Evolutionary conservation across 2,329 filamentous ascomycete genomes (phyloP).

Genomic region (Coniochaeta hoffmannii): DNA sequence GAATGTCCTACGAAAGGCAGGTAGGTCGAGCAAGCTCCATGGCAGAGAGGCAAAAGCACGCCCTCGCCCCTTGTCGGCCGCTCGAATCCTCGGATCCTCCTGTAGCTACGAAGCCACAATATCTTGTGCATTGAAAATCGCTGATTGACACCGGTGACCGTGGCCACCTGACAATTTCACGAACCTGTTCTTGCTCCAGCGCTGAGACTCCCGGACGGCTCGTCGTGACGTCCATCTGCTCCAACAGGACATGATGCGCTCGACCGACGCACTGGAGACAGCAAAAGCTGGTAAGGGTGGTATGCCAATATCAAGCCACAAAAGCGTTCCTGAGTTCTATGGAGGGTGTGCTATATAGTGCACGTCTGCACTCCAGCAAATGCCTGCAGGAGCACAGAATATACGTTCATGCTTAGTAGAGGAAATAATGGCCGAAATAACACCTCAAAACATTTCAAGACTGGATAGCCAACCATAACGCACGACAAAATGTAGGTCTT

Average conservation of each 20-base stretch:
- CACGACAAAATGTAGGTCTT: background rate
- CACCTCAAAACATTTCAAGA: background rate
- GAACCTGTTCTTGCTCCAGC: background rate
- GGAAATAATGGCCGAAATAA: slow-evolving; percentile 1
- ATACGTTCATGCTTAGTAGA: background rate
- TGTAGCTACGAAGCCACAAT: background rate
- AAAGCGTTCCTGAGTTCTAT: background rate
- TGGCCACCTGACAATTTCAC: slow-evolving; percentile 1
- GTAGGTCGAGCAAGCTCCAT: background rate
- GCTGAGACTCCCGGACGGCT: background rate
- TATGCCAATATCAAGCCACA: background rate
- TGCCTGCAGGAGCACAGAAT: background rate
- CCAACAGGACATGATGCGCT: background rate
- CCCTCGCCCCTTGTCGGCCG: background rate
- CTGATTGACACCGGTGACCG: background rate
- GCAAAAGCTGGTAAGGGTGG: slow-evolving; percentile 1
- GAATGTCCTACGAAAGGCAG: background rate
- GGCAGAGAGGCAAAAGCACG: too few relatives aligned
- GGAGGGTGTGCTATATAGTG: background rate
- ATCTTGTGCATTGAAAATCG: background rate
- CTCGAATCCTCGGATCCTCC: background rate
- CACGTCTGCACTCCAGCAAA: background rate
- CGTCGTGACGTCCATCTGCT: background rate
- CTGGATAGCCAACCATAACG: background rate
- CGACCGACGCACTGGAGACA: background rate